These are phyloP conservation scores for Mariannaea sp. DNA, from an alignment of 2,329 filamentous ascomycete genomes.

Conservation along the genomic window DNA sequence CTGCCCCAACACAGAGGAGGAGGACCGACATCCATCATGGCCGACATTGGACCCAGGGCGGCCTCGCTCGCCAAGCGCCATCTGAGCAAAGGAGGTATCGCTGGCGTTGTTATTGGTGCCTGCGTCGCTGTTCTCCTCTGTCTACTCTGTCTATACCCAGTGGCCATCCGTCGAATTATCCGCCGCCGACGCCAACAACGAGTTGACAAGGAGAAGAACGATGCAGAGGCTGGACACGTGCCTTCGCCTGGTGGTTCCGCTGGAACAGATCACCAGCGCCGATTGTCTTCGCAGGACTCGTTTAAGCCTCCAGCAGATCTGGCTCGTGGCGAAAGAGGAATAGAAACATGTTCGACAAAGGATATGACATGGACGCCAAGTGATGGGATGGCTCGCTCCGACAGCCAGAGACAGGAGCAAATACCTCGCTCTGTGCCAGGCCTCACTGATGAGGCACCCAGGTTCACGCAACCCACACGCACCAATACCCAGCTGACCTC, in stretches of 20 bases:
- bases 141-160: slow-evolving; percentile 47
- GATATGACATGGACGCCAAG: slow-evolving; percentile 35
- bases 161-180: slow-evolving; percentile 43
- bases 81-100: slow-evolving; percentile 44
- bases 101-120: slow-evolving; percentile 45
- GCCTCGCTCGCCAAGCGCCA: slow-evolving; percentile 35
- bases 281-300: slow-evolving; percentile 46
- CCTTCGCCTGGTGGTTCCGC: slow-evolving; percentile 20
- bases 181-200: slow-evolving; percentile 33
- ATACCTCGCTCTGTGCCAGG: slow-evolving; percentile 21
- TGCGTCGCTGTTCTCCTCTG: slow-evolving; percentile 42
- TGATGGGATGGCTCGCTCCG: slow-evolving; percentile 24
- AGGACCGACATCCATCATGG: slow-evolving; percentile 27
- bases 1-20: slow-evolving; percentile 27
- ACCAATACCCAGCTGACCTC: slow-evolving; percentile 28
- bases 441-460: slow-evolving; percentile 23
- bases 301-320: slow-evolving; percentile 40
- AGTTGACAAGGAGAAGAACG: slow-evolving; percentile 21
- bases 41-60: slow-evolving; percentile 26
- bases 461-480: slow-evolving; percentile 16
- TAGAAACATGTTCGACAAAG: slow-evolving; percentile 32
- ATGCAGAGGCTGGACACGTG: slow-evolving; percentile 37
- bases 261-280: slow-evolving; percentile 34
- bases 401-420: slow-evolving; percentile 22
- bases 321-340: slow-evolving; percentile 37